Base-by-base conservation (phyloP, 176 grass and related monocot genomes). In the Dendrocalamus sinicus region DNA sequence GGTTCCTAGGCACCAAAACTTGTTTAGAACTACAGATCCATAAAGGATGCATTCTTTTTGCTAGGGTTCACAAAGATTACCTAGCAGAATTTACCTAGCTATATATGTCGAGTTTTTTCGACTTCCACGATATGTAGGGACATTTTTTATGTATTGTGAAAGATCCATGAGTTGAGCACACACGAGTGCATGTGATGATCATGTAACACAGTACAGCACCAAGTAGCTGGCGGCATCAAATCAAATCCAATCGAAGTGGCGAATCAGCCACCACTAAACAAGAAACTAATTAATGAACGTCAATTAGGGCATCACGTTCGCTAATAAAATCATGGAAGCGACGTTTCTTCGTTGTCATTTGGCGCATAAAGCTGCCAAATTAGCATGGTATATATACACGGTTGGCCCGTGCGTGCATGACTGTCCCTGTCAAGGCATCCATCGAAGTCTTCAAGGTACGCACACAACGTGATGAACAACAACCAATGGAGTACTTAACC, bases 331-430 rank as follows among this genome's bases (percentile, higher is more conserved):
- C 68, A n/a, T 46, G 44, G 22, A 22, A 45, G 10, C n/a, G 2
- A 73, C 70, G 70, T 26, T 9, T 51, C 4, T 16, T 10, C 46
- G 1, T 1, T 53, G 51, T 76, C 73, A 37, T 76, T 40, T 58
- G 17, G 52, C 20, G 73, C 73, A 58, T 76, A 76, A 76, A 76
- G 73, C 73, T 55, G 73, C 17, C 51, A 53, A 26, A 76, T 76
- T 75, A 35, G 26, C 51, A 73, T 24, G 6, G 39, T 7, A 40
- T 40, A 35, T 35, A 35, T 35, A 35, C 3, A 35, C 32, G 3
- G 30, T 32, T 35, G 32, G 32, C 3, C 32, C 32, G 3, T 35
- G 32, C 32, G 0, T 35, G 32, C 32, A 35, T 35, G 37, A 5
- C 37, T 39, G 37, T 39, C 37, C 37, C 37, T 39, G 37, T 39